These are phyloP conservation scores for Mucor circinelloides DNA, from an alignment of 371 early-diverging fungal species.

Conservation along the genomic window DNA sequence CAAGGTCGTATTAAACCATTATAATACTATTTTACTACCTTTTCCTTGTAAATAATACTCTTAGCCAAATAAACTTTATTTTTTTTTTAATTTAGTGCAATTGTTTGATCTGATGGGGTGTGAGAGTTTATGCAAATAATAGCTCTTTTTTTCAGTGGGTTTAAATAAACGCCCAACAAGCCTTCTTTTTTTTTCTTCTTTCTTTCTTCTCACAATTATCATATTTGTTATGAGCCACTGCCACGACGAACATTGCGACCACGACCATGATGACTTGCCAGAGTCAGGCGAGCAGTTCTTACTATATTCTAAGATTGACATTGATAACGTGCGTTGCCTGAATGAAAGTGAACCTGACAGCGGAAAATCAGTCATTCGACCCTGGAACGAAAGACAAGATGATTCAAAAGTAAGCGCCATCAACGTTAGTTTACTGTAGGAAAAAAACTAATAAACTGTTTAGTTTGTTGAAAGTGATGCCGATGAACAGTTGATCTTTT, in stretches of 20 bases:
- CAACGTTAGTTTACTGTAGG: background rate
- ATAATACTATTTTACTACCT: slow-evolving; percentile 11
- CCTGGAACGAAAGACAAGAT: slow-evolving; percentile 83
- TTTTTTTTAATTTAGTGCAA: background rate
- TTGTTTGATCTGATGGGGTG: background rate
- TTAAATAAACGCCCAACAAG: background rate
- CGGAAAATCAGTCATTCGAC: slow-evolving; percentile 81
- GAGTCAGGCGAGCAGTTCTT: slow-evolving; percentile 75
- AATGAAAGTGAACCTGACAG: slow-evolving; percentile 77
- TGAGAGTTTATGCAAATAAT: background rate
- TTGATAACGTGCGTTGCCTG: slow-evolving; percentile 77
- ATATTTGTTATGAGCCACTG: slow-evolving; percentile 20
- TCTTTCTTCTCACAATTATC: background rate
- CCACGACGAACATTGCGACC: slow-evolving; percentile 71
- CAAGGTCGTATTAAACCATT: slow-evolving; percentile 29
- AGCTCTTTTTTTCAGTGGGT: too few relatives aligned
- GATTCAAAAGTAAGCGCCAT: slow-evolving; percentile 53
- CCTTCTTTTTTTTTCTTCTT: background rate
- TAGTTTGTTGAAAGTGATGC: slow-evolving; percentile 83
- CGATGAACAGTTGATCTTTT: slow-evolving; percentile 88
- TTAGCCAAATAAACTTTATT: background rate
- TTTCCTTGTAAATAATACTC: background rate
- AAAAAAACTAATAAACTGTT: background rate
- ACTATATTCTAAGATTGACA: slow-evolving; percentile 80
- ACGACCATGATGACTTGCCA: slow-evolving; percentile 73